Evolutionary conservation across 148 eudicot genomes (phyloP), one percentile per base, ranked within the genome.

Genomic region (Mesembryanthemum crystallinum): DNA sequence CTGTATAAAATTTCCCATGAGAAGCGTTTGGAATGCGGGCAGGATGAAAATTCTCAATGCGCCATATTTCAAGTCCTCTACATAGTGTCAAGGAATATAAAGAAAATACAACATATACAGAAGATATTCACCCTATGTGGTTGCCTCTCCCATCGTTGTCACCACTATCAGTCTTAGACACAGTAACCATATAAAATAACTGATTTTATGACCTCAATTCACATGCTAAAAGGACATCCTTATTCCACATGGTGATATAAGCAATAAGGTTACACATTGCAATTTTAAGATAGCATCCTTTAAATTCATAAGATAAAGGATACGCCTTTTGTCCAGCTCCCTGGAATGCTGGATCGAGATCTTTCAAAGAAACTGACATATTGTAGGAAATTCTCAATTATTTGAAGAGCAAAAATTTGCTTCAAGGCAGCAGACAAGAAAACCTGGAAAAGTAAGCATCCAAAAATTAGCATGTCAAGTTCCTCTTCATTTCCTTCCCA

Each of bases 251-350:
- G 20, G 12, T 14, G 39, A 62, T n/a, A 73, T 66, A 67, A 65
- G 54, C 25, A 33, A 23, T 64, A 30, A 75, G 55, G 35, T 62
- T 71, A 35, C 39, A 55, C 64, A 10, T 39, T 52, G 7, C 43
- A 18, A 64, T 62, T 0, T 49, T 4, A 69, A 64, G 32, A 1
- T 42, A 30, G 21, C 43, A 27, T 27, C 43, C 54, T 37, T 28
- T 20, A 70, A 20, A 82, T 43, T 13, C 15, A 69, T 23, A 51
- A 43, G 29, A 70, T 17, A 76, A 89, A 88, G 98, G 98, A 94
- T 94, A 94, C 98, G 93, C 93, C 85, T 92, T 92, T 83, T 94
- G 97, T 68, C 98, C 98, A 65, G 91, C 87, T 71, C 97, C 98
- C 85, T 91, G 97, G 77, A 94, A 92, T 73, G 98, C 90, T 30